Conservation (phyloP, 495 filamentous ascomycete genomes). For the Paragyromitra xinjiangensis region DNA sequence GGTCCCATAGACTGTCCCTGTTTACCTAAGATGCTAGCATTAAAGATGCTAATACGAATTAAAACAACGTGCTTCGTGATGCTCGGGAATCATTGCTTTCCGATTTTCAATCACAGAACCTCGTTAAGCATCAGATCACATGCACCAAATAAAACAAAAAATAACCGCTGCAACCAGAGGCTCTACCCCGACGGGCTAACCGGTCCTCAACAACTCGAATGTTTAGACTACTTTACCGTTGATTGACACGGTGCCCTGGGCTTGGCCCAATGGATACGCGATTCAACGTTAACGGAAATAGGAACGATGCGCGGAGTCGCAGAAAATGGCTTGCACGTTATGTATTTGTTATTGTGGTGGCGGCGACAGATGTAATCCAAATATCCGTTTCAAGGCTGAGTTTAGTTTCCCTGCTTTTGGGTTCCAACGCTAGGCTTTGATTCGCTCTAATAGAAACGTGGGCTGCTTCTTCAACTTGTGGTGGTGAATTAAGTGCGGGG, state of each 20-base stretch:
- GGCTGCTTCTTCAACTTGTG: not conserved
- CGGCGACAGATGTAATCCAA: too few relatives aligned
- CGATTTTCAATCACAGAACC: too few relatives aligned
- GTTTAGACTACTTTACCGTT: not conserved
- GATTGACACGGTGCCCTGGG: not conserved
- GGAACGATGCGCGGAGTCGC: not conserved
- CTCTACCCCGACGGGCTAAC: too few relatives aligned
- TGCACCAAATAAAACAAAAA: too few relatives aligned
- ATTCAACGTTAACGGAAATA: not conserved
- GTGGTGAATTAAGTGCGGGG: constrained; percentile 22
- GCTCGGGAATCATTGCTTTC: not conserved
- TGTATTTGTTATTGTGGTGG: not conserved
- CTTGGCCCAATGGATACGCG: not conserved
- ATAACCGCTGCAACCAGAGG: too few relatives aligned
- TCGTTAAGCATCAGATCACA: too few relatives aligned
- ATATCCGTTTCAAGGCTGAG: not conserved
- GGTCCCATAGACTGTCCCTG: not conserved
- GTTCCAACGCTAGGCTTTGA: not conserved
- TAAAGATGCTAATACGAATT: not conserved
- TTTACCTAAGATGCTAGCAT: not conserved
- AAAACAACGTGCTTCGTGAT: not conserved
- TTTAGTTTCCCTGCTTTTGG: not conserved
- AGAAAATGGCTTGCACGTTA: not conserved
- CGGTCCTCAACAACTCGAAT: not conserved
- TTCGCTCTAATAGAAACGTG: constrained; percentile 14